Conservation (phyloP, 495 filamentous ascomycete species). For the Hyphodiscus hymeniophilus region DNA sequence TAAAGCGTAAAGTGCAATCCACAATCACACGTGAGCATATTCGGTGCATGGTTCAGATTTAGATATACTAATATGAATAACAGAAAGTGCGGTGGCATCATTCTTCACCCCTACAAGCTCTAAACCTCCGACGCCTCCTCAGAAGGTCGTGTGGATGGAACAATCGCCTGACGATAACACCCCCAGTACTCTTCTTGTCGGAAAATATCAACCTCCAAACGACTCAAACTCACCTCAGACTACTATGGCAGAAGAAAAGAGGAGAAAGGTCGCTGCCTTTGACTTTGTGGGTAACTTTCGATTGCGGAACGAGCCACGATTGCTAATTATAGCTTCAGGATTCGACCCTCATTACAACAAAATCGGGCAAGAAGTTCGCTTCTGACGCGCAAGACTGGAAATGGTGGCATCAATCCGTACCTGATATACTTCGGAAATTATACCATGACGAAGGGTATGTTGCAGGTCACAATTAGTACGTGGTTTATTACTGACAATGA, state of each 20-base stretch:
- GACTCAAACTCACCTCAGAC: constrained; percentile 15
- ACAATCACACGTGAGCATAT: constrained; percentile 60
- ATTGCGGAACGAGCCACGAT: background rate
- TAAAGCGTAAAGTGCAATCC: constrained; percentile 56
- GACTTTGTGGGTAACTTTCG: constrained; percentile 59
- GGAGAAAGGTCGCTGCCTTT: constrained; percentile 72
- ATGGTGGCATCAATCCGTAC: constrained; percentile 82
- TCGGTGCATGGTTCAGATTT: background rate
- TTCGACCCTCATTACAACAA: constrained; percentile 73
- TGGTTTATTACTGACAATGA: constrained; percentile 6
- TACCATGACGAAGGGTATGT: constrained; percentile 58
- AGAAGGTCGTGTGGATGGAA: constrained; percentile 67
- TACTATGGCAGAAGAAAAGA: constrained; percentile 24
- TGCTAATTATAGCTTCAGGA: constrained; percentile 45
- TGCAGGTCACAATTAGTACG: background rate
- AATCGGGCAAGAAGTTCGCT: constrained; percentile 72
- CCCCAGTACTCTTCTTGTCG: constrained; percentile 60
- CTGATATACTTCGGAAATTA: constrained; percentile 52
- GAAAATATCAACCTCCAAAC: constrained; percentile 44
- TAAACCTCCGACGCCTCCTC: constrained; percentile 63
- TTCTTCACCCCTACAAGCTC: constrained; percentile 89
- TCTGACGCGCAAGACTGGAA: constrained; percentile 75
- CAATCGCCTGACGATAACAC: constrained; percentile 35
- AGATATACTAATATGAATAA: constrained; percentile 6
- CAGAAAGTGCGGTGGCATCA: constrained; percentile 59